Evolutionary conservation across 805 yeast species (phyloP).

Genomic region (Candida odintsovae): DNA sequence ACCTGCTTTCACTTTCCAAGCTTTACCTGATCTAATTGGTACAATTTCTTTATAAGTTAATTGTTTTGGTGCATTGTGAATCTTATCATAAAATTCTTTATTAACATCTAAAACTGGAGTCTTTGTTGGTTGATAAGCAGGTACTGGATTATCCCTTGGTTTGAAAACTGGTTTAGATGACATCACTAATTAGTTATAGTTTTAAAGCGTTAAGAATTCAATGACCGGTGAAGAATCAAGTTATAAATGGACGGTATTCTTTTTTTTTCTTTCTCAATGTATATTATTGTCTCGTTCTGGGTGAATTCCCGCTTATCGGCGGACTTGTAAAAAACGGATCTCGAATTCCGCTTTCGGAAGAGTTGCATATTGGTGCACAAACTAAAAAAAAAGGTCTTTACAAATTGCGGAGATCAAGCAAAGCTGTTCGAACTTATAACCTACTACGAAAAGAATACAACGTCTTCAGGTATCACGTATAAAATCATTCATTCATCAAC

Average conservation of each 20-base stretch:
- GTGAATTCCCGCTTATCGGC: neutral
- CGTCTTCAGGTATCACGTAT: no score
- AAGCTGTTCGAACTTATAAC: no score
- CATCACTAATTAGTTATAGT: no score
- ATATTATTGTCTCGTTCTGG: no score
- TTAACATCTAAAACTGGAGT: slow-evolving; percentile 50
- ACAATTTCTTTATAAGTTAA: slow-evolving; percentile 37
- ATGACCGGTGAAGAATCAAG: no score
- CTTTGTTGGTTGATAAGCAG: slow-evolving; percentile 53
- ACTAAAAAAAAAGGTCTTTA: no score
- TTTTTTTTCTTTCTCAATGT: no score
- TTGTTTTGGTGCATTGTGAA: slow-evolving; percentile 37
- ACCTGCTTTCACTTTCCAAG: slow-evolving; percentile 59
- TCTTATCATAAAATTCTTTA: slow-evolving; percentile 37
- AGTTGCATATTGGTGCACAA: no score
- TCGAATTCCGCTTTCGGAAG: neutral
- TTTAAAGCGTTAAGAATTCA: no score
- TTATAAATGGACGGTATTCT: no score
- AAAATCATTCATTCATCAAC: neutral
- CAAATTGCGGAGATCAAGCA: no score
- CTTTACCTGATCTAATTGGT: slow-evolving; percentile 52
- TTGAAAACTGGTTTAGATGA: slow-evolving; percentile 17
- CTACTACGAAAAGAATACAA: no score
- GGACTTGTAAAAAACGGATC: neutral
- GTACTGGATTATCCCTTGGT: slow-evolving; percentile 32